Conservation (phyloP, 495 filamentous ascomycete species). For the Friedmanniomyces simplex region DNA sequence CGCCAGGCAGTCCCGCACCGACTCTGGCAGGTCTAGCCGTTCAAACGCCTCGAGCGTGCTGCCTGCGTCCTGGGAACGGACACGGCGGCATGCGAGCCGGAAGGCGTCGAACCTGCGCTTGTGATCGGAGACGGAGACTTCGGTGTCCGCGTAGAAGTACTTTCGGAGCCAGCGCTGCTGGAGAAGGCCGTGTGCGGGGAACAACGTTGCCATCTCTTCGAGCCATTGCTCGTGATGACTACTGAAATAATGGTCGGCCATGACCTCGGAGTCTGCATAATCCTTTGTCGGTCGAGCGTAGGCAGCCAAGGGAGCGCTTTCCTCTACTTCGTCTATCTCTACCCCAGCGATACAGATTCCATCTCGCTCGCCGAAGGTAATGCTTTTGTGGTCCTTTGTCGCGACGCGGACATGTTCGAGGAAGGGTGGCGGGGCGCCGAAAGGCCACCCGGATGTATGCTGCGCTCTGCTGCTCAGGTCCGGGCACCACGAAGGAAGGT, state of each 20-base stretch:
- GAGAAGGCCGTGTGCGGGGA: background rate
- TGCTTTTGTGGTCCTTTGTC: background rate
- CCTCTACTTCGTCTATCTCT: background rate
- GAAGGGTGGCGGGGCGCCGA: background rate
- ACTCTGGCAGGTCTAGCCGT: background rate
- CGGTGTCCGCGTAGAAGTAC: background rate
- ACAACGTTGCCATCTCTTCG: background rate
- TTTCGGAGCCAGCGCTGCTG: background rate
- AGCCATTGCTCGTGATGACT: background rate
- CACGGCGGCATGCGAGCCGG: background rate
- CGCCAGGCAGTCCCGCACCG: background rate
- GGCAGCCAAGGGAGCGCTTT: background rate
- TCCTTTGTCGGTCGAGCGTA: background rate
- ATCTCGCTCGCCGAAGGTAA: background rate
- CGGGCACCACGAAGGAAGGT: background rate
- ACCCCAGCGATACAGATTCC: background rate
- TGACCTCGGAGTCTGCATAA: background rate
- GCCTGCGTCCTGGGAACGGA: background rate
- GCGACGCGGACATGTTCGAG: background rate
- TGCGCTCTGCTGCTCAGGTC: background rate
- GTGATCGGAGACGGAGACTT: background rate
- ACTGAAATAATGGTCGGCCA: background rate
- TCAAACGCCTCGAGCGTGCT: background rate
- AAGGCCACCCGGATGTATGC: background rate
- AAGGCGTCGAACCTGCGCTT: background rate